Conservation (phyloP, 2,329 filamentous ascomycete genomes). For the Diaporthe aspalathi region DNA sequence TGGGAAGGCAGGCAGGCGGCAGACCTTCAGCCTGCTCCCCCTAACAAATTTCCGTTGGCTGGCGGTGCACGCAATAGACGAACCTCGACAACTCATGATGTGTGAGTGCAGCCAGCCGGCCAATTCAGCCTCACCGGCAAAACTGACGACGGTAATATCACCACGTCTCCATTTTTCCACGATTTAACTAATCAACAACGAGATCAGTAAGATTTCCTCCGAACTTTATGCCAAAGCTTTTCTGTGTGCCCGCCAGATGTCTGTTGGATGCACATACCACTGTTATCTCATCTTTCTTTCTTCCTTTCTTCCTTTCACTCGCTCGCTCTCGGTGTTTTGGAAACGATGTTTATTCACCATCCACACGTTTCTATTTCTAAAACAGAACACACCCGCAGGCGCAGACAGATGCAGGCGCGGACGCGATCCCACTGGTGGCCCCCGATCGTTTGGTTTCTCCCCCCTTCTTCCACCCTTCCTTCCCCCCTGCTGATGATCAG, state of each 20-base stretch:
- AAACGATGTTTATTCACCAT: constrained; percentile 6
- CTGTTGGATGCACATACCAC: background rate
- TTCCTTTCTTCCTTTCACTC: background rate
- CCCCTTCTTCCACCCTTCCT: background rate
- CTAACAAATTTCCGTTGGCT: constrained; percentile 18
- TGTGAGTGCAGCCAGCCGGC: too few relatives aligned
- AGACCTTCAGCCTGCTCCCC: constrained; percentile 8
- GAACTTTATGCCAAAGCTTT: constrained; percentile 19
- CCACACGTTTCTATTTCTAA: too few relatives aligned
- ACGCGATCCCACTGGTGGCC: constrained; percentile 5
- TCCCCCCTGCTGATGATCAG: constrained; percentile 19
- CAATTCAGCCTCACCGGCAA: constrained; percentile 25
- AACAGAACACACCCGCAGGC: background rate
- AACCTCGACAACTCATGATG: too few relatives aligned
- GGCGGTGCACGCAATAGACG: background rate
- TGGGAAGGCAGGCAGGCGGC: background rate
- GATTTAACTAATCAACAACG: background rate
- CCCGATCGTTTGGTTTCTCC: constrained; percentile 26
- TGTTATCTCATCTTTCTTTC: too few relatives aligned
- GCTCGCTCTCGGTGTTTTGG: background rate
- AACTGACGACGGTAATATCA: constrained; percentile 20
- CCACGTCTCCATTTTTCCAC: background rate
- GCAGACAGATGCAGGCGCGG: background rate
- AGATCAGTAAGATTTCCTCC: constrained; percentile 29
- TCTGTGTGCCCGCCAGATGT: background rate